Percentiles rank a stretch among this genome's conserved stretches.
Conservation (phyloP, 805 yeast species). For the Saturnispora sekii region DNA sequence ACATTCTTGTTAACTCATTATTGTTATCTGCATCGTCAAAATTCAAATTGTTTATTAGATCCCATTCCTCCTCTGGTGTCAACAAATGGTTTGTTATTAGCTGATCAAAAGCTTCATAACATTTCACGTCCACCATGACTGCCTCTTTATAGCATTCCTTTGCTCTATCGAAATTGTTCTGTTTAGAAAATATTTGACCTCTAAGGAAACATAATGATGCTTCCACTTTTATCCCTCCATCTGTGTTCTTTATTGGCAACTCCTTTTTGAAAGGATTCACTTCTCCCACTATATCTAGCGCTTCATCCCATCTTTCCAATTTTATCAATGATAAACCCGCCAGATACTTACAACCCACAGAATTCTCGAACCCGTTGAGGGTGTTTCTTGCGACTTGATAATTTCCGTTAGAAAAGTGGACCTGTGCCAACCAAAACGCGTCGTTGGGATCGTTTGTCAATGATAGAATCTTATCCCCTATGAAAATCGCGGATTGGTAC, state of each 20-base stretch:
- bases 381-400: conserved; percentile 71
- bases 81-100: conserved; percentile 61
- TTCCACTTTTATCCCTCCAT: conserved; percentile 81
- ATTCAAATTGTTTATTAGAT: conserved; percentile 50
- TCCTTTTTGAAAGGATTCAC: conserved; percentile 54
- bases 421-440: conserved; percentile 95
- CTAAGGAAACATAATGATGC: conserved; percentile 79
- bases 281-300: conserved; percentile 78
- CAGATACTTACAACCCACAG: conserved; percentile 72
- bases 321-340: conserved; percentile 67
- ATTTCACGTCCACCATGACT: conserved; percentile 75
- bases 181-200: conserved; percentile 74
- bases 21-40: conserved; percentile 72
- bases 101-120: conserved; percentile 86
- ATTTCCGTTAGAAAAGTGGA: conserved; percentile 64
- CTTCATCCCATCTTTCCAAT: conserved; percentile 77
- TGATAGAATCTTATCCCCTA: conserved; percentile 83
- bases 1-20: conserved; percentile 64
- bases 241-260: conserved; percentile 35
- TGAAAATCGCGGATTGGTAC: conserved; percentile 76
- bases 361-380: conserved; percentile 46
- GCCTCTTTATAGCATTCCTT: conserved; percentile 85
- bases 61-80: conserved; percentile 85
- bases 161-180: conserved; percentile 77
- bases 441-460: conserved; percentile 84